A percentile compares a stretch with the other conserved stretches of the same genome.
phyloP scores from a whole-genome alignment of 169 alveolate species.

The Plasmodium malariae region DNA sequence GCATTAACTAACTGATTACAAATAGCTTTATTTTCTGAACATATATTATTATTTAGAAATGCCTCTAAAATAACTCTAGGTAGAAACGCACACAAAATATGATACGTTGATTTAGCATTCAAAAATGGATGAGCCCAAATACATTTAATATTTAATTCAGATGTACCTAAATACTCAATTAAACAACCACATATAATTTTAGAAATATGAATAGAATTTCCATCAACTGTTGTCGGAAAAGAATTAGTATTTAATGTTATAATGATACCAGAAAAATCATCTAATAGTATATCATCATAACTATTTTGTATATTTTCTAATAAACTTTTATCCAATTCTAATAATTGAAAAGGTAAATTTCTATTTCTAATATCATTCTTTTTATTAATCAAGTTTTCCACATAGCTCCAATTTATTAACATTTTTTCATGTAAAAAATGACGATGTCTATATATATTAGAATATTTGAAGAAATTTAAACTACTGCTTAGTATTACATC shows the following conservation, averaged over 20 bases:
- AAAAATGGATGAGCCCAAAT: conserved; percentile 87
- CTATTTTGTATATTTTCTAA: conserved; percentile 79
- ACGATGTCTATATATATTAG: conserved; percentile 83
- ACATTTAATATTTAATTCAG: conserved; percentile 83
- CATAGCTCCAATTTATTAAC: conserved; percentile 85
- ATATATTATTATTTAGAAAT: conserved; percentile 76
- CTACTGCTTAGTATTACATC: conserved; percentile 78
- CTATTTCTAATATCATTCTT: conserved; percentile 79
- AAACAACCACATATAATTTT: conserved; percentile 87
- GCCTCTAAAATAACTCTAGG: conserved; percentile 86
- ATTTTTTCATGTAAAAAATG: conserved; percentile 83
- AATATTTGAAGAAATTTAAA: conserved; percentile 66
- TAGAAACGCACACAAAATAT: conserved; percentile 83
- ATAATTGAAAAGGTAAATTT: conserved; percentile 85
- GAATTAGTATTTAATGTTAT: conserved; percentile 83
- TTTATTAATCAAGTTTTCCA: conserved; percentile 41
- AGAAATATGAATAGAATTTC: conserved; percentile 42
- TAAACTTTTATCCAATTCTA: conserved; percentile 80
- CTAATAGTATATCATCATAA: conserved; percentile 82
- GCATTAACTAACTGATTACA: conserved; percentile 42
- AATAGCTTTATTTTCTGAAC: conserved; percentile 39
- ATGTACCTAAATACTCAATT: conserved; percentile 83
- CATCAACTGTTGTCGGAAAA: conserved; percentile 56
- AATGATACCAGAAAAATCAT: conserved; percentile 85
- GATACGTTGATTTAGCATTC: conserved; percentile 82